These are phyloP conservation scores for Helotiales sp. DNA, from an alignment of 2,329 filamentous ascomycete species.

Conservation along the genomic window DNA sequence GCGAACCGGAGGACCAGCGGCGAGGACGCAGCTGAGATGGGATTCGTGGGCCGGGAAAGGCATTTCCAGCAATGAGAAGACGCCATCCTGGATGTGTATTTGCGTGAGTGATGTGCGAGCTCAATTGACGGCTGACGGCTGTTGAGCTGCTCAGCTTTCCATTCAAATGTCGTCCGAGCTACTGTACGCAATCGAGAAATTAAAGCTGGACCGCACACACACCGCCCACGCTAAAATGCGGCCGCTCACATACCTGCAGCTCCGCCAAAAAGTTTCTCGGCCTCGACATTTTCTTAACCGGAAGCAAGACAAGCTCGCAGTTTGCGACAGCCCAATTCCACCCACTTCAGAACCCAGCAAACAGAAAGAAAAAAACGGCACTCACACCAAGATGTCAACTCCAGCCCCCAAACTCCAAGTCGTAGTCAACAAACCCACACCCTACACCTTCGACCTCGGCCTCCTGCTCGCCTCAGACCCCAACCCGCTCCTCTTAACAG, in stretches of 20 bases:
- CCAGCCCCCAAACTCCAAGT: conserved; percentile 55
- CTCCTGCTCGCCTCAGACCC: conserved; percentile 85
- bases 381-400: conserved; percentile 19
- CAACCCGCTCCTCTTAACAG: conserved; percentile 73
- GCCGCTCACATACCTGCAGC: conserved; percentile 9
- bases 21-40: conserved; percentile 48
- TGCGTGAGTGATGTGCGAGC: background rate
- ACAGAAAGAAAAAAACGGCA: background rate
- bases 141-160: background rate
- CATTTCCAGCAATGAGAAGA: conserved; percentile 64
- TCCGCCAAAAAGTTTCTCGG: conserved; percentile 10
- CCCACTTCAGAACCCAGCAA: background rate
- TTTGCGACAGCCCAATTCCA: conserved; percentile 2
- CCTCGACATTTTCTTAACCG: conserved; percentile 9
- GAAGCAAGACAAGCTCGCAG: background rate
- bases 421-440: conserved; percentile 79
- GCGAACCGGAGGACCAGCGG: conserved; percentile 38
- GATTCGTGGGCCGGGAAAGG: conserved; percentile 54
- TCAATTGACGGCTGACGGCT: conserved; percentile 11
- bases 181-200: conserved; percentile 15
- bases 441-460: conserved; percentile 90
- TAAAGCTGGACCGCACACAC: background rate
- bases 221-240: conserved; percentile 19
- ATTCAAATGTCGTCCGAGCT: conserved; percentile 4
- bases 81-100: conserved; percentile 51